These are phyloP conservation scores for Microcyclospora tardicrescens DNA, from an alignment of 2,329 filamentous ascomycete species.

Conservation along the genomic window DNA sequence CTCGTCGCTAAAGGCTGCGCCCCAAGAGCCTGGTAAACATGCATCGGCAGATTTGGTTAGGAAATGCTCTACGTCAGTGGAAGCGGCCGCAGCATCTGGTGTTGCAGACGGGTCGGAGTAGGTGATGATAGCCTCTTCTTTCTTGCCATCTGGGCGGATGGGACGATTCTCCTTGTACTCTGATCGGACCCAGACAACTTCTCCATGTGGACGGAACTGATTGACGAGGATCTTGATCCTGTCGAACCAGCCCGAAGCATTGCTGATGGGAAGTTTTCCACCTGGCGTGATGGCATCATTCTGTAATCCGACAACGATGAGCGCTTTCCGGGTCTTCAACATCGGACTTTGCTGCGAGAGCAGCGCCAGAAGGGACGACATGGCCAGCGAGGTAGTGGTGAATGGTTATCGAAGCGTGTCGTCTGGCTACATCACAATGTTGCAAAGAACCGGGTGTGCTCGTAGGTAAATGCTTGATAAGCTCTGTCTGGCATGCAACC, in stretches of 20 bases:
- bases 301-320: constrained; percentile 77
- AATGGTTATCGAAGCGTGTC: too few relatives aligned
- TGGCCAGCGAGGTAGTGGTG: not conserved
- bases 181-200: constrained; percentile 76
- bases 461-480: too few relatives aligned
- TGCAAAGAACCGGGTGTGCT: too few relatives aligned
- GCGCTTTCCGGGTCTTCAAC: constrained; percentile 50
- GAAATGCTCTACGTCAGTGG: constrained; percentile 33
- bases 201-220: constrained; percentile 58
- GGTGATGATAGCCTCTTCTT: constrained; percentile 13
- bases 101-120: constrained; percentile 1
- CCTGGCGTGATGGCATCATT: constrained; percentile 66
- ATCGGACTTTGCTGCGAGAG: constrained; percentile 35
- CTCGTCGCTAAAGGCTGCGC: constrained; percentile 38
- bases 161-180: constrained; percentile 40
- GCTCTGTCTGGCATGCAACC: too few relatives aligned
- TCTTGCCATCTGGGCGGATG: constrained; percentile 9
- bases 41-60: constrained; percentile 26
- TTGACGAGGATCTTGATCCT: constrained; percentile 53
- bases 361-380: constrained; percentile 30
- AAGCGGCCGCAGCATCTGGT: not conserved
- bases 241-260: constrained; percentile 52
- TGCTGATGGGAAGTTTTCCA: constrained; percentile 52
- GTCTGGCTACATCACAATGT: too few relatives aligned
- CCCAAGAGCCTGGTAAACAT: constrained; percentile 30